Evolutionary conservation across 1,139 yeast species (phyloP), one percentile per base, ranked within the genome.

Genomic region (Lodderomyces oxycetoniae): DNA sequence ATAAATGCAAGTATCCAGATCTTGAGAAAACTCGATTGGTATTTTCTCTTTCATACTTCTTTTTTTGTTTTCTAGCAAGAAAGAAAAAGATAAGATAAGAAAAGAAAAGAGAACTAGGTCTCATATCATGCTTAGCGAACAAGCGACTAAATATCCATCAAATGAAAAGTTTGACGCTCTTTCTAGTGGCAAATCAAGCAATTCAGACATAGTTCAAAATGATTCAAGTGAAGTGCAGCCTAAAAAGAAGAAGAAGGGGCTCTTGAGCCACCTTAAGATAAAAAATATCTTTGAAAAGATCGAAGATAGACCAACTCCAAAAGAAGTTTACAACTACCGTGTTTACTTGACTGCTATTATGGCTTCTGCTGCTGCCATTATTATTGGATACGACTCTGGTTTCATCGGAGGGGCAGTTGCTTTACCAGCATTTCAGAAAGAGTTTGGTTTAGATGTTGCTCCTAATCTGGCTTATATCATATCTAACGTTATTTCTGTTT

Each of bases 381-480:
- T 61, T 34, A 59, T 59, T 40, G 72, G 72, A 12, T 65, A 66
- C 41, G 72, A 66, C 36, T 63, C 68, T 13, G 71, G 69, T 5
- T 64, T 63, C 35, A 64, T 66, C 34, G 71, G 71, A 5, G 71
- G 71, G 5, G 59, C 68, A 2, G 63, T 64, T 27, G 62, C 68
- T 0, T 48, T 66, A 17, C 52, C 49, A n/a, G 57, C 68, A 2
- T 66, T 66, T 41, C 47, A 47, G 39, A 25, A 47, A 5, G 69
- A 62, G 41, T 66, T 66, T 45, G 61, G 63, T 5, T 52, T 66
- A 30, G 59, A 56, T 39, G 38, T 35, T 15, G 32, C 50, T 15
- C 35, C 48, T 2, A 59, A 60, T 29, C 50, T 60, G 13, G 50
- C 48, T 28, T 40, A 28, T 30, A 47, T 59, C 23, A 46, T 57